These are phyloP conservation scores for Fusarium chaquense DNA, from an alignment of 2,329 filamentous ascomycete genomes.

Conservation along the genomic window DNA sequence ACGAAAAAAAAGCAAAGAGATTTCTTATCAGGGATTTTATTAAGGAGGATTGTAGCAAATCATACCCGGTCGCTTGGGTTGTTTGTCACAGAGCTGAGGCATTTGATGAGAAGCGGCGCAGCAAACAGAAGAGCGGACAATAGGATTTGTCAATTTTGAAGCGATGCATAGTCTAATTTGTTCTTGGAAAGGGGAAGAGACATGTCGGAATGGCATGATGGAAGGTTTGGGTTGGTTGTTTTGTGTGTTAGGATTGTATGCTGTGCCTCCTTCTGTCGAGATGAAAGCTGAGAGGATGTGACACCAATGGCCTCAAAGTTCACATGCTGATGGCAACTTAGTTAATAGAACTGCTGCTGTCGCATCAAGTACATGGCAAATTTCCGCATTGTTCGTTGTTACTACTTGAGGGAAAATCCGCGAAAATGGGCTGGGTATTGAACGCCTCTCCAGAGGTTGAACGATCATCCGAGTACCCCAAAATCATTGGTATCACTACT, in stretches of 20 bases:
- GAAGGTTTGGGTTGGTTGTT: background rate
- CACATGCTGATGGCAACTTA: background rate
- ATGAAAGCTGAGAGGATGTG: background rate
- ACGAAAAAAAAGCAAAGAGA: background rate
- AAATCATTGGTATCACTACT: slow-evolving; percentile 63
- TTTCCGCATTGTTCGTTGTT: background rate
- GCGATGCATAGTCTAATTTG: background rate
- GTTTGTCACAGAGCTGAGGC: background rate
- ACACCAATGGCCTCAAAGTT: no score
- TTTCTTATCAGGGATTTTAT: background rate
- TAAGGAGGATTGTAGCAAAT: background rate
- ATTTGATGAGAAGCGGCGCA: background rate
- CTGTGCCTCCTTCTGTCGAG: background rate
- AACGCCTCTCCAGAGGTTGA: slow-evolving; percentile 62
- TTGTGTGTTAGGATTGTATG: background rate
- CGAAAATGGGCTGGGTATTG: slow-evolving; percentile 63
- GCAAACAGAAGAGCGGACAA: background rate
- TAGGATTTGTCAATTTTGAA: background rate
- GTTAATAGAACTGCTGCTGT: background rate
- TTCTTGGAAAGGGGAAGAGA: background rate
- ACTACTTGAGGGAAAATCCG: no score
- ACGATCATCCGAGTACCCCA: slow-evolving; percentile 59
- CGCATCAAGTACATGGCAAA: background rate
- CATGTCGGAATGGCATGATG: background rate
- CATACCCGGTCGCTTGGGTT: background rate